Evolutionary conservation across 75 land plant species (phyloP).

Genomic region (Cunninghamia lanceolata): DNA sequence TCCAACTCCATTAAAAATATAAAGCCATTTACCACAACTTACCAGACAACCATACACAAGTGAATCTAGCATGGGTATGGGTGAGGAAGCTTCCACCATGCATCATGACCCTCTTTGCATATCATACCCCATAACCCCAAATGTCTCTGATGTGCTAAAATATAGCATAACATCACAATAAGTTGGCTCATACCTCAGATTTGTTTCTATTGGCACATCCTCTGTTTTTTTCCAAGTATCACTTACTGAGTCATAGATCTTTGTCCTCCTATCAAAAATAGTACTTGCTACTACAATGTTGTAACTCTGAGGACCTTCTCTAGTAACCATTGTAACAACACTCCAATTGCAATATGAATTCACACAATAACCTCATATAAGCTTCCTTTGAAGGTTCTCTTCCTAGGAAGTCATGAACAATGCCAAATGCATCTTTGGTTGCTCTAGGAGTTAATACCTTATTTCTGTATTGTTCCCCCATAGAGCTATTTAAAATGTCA

Average conservation of each 20-base stretch:
- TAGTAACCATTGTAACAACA: constrained; percentile 9
- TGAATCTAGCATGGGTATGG: constrained; percentile 22
- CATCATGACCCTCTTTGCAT: constrained; percentile 27
- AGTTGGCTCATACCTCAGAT: constrained; percentile 1
- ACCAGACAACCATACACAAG: constrained; percentile 33
- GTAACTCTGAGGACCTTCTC: constrained; percentile 13
- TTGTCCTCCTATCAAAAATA: constrained; percentile 14
- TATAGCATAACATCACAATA: constrained; percentile 14
- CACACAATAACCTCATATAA: constrained; percentile 55
- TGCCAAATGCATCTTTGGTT: constrained; percentile 56
- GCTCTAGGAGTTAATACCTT: constrained; percentile 89
- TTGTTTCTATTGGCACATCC: neutral
- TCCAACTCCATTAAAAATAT: constrained; percentile 50
- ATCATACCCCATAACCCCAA: constrained; percentile 29
- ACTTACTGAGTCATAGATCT: constrained; percentile 16
- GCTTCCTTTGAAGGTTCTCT: constrained; percentile 76
- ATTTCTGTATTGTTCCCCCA: constrained; percentile 81
- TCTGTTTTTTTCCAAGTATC: constrained; percentile 13
- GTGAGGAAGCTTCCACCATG: neutral
- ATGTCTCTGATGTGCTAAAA: constrained; percentile 34
- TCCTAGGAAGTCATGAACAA: constrained; percentile 71
- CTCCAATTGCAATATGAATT: too few species aligned
- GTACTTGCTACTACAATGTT: constrained; percentile 17
- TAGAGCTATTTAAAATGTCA: constrained; percentile 50
- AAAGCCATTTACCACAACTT: constrained; percentile 30